These are phyloP conservation scores for Lactifluus pinguis DNA, from an alignment of 768 basidiomycete genomes.

Conservation along the genomic window DNA sequence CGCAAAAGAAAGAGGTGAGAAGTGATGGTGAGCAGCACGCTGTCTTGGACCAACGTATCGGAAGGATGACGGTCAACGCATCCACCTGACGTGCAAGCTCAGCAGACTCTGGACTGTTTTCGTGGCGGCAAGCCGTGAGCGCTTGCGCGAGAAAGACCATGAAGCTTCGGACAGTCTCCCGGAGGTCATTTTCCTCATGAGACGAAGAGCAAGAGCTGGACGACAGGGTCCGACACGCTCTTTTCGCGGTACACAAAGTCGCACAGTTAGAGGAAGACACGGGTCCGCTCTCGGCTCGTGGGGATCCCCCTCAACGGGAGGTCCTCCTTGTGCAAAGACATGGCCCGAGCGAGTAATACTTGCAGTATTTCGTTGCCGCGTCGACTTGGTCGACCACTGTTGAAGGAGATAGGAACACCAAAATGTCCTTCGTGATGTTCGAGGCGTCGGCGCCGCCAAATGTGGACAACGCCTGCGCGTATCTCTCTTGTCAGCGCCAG, in stretches of 20 bases:
- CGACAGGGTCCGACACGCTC: conserved; percentile 33
- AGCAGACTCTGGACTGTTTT: conserved; percentile 23
- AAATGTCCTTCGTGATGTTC: conserved; percentile 43
- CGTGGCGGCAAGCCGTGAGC: conserved; percentile 32
- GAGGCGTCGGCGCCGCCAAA: conserved; percentile 34
- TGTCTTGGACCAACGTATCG: conserved; percentile 30
- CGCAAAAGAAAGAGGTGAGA: neutral
- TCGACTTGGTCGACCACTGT: conserved; percentile 24
- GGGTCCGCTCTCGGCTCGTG: conserved; percentile 29
- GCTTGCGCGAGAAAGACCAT: conserved; percentile 39
- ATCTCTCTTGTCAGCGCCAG: neutral
- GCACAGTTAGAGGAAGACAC: conserved; percentile 40
- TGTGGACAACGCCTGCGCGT: conserved; percentile 40
- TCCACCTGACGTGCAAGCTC: conserved; percentile 38
- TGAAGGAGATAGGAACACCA: conserved; percentile 44
- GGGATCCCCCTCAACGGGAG: conserved; percentile 24
- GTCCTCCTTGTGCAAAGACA: conserved; percentile 27
- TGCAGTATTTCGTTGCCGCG: conserved; percentile 35
- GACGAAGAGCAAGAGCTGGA: conserved; percentile 41
- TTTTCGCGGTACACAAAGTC: conserved; percentile 35
- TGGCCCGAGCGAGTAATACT: conserved; percentile 31
- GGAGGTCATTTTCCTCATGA: conserved; percentile 37
- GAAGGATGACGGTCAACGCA: conserved; percentile 39
- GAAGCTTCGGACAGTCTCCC: conserved; percentile 36
- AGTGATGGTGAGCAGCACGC: neutral